Evolutionary conservation across 164 flowering plant genomes (phyloP).

Genomic region (Nymphaea colorata): DNA sequence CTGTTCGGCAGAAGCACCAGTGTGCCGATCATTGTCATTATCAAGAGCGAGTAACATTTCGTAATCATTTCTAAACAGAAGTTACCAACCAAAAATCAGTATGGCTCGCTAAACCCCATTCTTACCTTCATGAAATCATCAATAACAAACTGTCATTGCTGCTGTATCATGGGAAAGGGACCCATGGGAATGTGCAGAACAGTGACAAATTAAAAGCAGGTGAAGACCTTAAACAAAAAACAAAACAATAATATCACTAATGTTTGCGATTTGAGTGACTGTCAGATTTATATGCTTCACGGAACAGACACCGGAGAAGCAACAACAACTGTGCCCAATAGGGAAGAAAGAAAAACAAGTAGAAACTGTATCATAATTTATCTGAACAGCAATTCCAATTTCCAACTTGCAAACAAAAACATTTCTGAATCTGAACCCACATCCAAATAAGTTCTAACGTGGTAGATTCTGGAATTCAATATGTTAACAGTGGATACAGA

Average conservation of each 20-base stretch:
- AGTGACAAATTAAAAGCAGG: neutral
- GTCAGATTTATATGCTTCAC: too few relatives aligned
- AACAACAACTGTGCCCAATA: too few relatives aligned
- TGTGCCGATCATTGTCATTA: constrained; percentile 51
- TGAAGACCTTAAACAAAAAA: neutral
- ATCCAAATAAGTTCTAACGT: too few relatives aligned
- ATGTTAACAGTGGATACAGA: too few relatives aligned
- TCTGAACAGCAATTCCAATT: too few relatives aligned
- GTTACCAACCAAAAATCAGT: constrained; percentile 2
- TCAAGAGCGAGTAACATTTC: constrained; percentile 91
- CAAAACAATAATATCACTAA: neutral
- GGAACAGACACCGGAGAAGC: too few relatives aligned
- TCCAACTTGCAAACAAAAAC: too few relatives aligned
- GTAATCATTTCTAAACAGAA: constrained; percentile 64
- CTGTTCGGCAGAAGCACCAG: constrained; percentile 53
- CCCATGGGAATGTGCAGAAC: neutral
- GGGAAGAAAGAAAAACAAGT: too few relatives aligned
- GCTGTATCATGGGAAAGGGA: neutral
- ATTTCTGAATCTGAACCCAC: too few relatives aligned
- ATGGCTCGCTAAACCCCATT: neutral
- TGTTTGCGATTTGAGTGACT: too few relatives aligned
- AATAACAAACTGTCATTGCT: neutral
- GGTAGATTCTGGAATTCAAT: too few relatives aligned
- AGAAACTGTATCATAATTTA: too few relatives aligned
- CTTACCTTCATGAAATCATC: neutral